Base-by-base conservation (phyloP, 495 filamentous ascomycete species). In the Thermochaetoides thermophila region DNA sequence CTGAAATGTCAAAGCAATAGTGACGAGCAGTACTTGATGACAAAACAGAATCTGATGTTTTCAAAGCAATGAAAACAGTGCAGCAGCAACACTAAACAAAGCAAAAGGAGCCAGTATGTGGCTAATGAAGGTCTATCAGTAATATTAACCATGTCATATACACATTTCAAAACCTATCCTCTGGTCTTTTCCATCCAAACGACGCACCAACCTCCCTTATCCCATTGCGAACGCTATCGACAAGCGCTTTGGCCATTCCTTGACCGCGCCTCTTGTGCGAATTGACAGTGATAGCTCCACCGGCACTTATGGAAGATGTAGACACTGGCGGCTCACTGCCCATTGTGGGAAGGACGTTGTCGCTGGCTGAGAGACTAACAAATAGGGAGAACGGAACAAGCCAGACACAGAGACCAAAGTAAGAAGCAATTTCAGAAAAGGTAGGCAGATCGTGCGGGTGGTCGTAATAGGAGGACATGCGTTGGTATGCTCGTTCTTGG, bases 391-490 rank as follows among this genome's bases (percentile, higher is more conserved):
- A 97, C 0, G 89, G 89, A 2, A 95, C 80, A 9, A 97, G 68
- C 89, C 89, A 97, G 10, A 97, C 84, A 51, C 84, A 94, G 7
- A 97, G 64, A 4, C 89, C 89, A 48, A 97, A 97, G 53, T 87
- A 97, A 1, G 83, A 87, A 0, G 87, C 84, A 25, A 97, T 84
- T 55, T 96, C 84, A 7, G 85, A 86, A 56, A 97, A 97, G 21
- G 72, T 76, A 2, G 89, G 89, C 34, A 84, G 58, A 33, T 76
- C 63, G 8, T 61, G 55, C 24, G 70, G 56, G 31, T 36, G 39
- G 45, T 73, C 68, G 53, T 77, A 73, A 38, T 71, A 72, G 34
- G 73, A 63, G 19, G 55, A 39, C 54, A 51, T 52, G 31, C 49
- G 55, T 28, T 59, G 47, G 48, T 63, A 62, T 9, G 63, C 56